These are phyloP conservation scores for Sphenostylis stenocarpa DNA, from an alignment of 306 rosid species.

Conservation along the genomic window DNA sequence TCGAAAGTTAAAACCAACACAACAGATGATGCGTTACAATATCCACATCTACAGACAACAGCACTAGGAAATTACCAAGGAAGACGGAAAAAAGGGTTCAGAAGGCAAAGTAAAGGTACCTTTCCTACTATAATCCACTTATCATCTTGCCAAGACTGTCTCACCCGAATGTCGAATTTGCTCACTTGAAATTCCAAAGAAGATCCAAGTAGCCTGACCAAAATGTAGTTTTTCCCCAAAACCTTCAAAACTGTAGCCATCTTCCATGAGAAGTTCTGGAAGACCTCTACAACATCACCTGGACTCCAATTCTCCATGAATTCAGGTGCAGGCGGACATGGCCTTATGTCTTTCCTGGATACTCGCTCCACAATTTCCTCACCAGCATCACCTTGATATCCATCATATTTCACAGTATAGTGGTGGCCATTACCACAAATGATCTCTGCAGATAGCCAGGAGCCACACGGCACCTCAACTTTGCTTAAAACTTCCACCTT, in stretches of 20 bases:
- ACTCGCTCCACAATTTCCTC: slow-evolving; percentile 58
- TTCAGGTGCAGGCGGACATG: slow-evolving; percentile 70
- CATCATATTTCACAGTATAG: slow-evolving; percentile 72
- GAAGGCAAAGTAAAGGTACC: slow-evolving; percentile 46
- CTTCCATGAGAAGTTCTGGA: slow-evolving; percentile 75
- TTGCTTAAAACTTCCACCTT: slow-evolving; percentile 82
- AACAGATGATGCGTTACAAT: slow-evolving; percentile 1
- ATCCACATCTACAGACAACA: slow-evolving; percentile 13
- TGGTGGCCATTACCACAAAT: slow-evolving; percentile 68
- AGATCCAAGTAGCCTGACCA: slow-evolving; percentile 85
- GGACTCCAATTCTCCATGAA: slow-evolving; percentile 57
- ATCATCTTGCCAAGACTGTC: slow-evolving; percentile 83
- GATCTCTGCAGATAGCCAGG: slow-evolving; percentile 86
- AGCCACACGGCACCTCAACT: slow-evolving; percentile 77
- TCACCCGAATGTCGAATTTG: slow-evolving; percentile 66
- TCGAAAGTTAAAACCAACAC: slow-evolving; percentile 34
- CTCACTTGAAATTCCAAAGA: slow-evolving; percentile 65
- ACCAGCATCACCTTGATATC: slow-evolving; percentile 39
- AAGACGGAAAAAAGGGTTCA: slow-evolving; percentile 11
- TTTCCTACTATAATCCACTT: slow-evolving; percentile 79
- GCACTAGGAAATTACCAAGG: slow-evolving; percentile 11
- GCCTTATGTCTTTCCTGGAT: slow-evolving; percentile 68
- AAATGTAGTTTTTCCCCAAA: slow-evolving; percentile 53
- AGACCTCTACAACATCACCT: slow-evolving; percentile 84
- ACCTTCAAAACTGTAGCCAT: slow-evolving; percentile 79